A percentile compares a stretch with the other conserved stretches of the same genome.
These are phyloP conservation scores for Ilex paraguariensis DNA, from an alignment of 305 asterid species.

Conservation along the genomic window DNA sequence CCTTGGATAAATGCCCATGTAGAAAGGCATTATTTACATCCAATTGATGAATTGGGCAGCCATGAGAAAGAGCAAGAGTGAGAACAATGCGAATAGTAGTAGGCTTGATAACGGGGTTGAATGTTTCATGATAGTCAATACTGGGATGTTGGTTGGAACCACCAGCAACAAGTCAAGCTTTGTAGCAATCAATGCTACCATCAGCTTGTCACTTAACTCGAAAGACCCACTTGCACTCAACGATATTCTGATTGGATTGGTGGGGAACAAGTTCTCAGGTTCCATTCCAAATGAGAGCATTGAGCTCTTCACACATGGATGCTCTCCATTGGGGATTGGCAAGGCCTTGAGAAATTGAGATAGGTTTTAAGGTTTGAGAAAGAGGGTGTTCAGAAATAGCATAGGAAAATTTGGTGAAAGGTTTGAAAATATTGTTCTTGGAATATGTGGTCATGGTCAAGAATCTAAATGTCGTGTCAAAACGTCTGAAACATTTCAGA, in stretches of 20 bases:
- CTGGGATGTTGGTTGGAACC: slow-evolving; percentile 2
- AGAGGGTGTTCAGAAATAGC: background rate
- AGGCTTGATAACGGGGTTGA: background rate
- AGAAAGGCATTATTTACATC: too few relatives aligned
- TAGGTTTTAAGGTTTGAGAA: background rate
- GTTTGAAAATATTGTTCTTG: background rate
- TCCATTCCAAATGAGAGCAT: background rate
- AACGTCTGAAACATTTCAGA: too few relatives aligned
- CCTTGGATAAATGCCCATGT: background rate
- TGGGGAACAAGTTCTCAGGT: background rate
- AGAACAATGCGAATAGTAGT: background rate
- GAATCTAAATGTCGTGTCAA: too few relatives aligned
- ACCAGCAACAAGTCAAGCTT: background rate
- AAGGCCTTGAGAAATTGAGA: background rate
- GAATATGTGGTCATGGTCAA: background rate
- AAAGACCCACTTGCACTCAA: background rate
- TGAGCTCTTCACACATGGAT: background rate
- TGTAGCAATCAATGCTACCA: background rate
- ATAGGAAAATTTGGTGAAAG: background rate
- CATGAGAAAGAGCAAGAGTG: background rate
- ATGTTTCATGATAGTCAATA: background rate
- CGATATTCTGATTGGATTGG: background rate
- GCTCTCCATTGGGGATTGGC: background rate
- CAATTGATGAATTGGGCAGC: too few relatives aligned
- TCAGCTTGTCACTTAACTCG: background rate